phyloP scores from a whole-genome alignment of 1,139 yeast genomes.

The Protomyces arabidopsidicola region DNA sequence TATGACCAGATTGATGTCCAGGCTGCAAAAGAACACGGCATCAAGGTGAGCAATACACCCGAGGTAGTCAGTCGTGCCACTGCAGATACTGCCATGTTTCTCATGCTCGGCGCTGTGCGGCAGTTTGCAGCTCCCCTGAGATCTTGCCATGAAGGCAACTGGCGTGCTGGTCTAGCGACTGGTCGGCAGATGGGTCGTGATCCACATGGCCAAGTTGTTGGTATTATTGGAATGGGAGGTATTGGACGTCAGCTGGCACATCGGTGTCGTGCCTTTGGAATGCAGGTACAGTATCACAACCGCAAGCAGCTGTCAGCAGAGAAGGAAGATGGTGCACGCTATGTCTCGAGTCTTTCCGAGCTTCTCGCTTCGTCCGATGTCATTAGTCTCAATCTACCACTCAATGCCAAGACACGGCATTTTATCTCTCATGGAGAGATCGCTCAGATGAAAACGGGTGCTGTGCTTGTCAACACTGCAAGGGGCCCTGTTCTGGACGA shows the following conservation, averaged over 20 bases:
- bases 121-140: constrained; percentile 43
- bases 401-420: constrained; percentile 56
- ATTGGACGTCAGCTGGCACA: constrained; percentile 66
- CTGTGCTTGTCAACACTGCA: constrained; percentile 62
- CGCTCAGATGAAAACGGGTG: constrained; percentile 59
- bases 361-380: constrained; percentile 54
- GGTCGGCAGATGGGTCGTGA: constrained; percentile 4
- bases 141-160: constrained; percentile 7
- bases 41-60: constrained; percentile 64
- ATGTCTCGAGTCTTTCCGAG: constrained; percentile 50
- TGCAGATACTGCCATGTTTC: constrained; percentile 64
- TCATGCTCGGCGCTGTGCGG: constrained; percentile 58
- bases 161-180: background rate
- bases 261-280: constrained; percentile 62
- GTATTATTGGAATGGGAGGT: constrained; percentile 59
- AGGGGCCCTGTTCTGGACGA: constrained; percentile 71
- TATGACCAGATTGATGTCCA: constrained; percentile 61
- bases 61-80: constrained; percentile 68
- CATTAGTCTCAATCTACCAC: constrained; percentile 59
- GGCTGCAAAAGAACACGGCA: constrained; percentile 48
- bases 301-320: constrained; percentile 53
- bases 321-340: constrained; percentile 48
- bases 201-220: constrained; percentile 4
- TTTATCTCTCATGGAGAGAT: constrained; percentile 52
- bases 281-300: constrained; percentile 57